Base-by-base conservation (phyloP, 23 red algal species). In the Gracilaria domingensis region DNA sequence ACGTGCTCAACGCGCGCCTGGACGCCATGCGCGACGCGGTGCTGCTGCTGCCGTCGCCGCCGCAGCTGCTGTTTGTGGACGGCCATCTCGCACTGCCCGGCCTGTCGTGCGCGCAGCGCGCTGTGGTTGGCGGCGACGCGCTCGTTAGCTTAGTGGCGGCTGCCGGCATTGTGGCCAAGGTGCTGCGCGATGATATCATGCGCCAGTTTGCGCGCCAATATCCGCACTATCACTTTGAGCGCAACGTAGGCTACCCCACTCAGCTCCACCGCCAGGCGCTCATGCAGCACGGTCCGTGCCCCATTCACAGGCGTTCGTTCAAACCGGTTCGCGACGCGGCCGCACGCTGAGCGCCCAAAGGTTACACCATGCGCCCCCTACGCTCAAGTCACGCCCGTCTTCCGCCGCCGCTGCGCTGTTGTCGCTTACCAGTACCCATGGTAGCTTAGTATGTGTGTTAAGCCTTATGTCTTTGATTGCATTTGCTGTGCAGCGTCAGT, bases 191-290 rank as follows among this genome's bases (percentile, higher is more conserved):
- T 51, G 61, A 85, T 17, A 66, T 95, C n/a, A 98, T 98, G 96
- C 70, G 29, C 17, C 47, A 95, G 21, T 66, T 80, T 54, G 93
- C 80, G 47, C 26, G 45, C 6, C 54, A 36, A 47, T 98, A 88
- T 76, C 96, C 96, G 58, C 93, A 76, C 38, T 98, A 98, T 34
- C 93, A 59, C 32, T 98, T 98, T 66, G 93, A 74, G 37, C 78
- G 53, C 49, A 80, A 98, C 88, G 81, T 82, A n/a, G 96, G 96
- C 0, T 98, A 98, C 74, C 39, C 34, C 61, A 95, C 96, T 17
- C 40, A 45, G 34, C 26, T 59, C 8, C 96, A 98, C 69, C 33
- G 60, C 44, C 57, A 58, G 14, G 79, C 78, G 48, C 90, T 98
- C 16, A 2, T 12, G 24, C 20, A 60, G 84, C 50, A 87, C 29